Evolutionary conservation across 139 green algal genomes (phyloP).

Genomic region (Chlorella sp.): DNA sequence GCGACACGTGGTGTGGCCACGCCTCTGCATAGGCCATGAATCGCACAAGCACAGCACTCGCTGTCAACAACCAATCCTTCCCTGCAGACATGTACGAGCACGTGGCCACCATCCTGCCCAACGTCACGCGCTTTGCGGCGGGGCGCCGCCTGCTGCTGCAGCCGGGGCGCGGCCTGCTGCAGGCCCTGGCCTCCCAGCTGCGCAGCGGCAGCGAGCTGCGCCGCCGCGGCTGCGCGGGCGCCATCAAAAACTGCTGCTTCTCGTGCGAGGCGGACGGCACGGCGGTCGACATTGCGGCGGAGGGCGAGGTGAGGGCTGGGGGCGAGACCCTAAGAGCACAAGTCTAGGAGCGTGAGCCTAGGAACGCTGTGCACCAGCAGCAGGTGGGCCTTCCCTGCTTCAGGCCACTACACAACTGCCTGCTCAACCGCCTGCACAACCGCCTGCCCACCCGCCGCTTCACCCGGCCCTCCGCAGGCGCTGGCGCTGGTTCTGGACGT

Average conservation of each 20-base stretch:
- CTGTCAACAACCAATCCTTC: not conserved
- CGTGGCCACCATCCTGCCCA: slow-evolving; percentile 75
- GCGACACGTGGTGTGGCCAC: too few relatives aligned
- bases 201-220: slow-evolving; percentile 46
- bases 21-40: too few relatives aligned
- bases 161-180: slow-evolving; percentile 67
- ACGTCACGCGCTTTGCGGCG: slow-evolving; percentile 66
- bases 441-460: not conserved
- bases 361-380: not conserved
- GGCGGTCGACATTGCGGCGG: slow-evolving; percentile 37
- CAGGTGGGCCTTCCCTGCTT: not conserved
- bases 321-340: too few relatives aligned
- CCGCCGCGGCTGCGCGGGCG: slow-evolving; percentile 50
- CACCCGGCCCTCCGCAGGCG: too few relatives aligned
- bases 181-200: slow-evolving; percentile 62
- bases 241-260: slow-evolving; percentile 72
- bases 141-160: slow-evolving; percentile 74
- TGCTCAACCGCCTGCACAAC: too few relatives aligned
- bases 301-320: slow-evolving; percentile 26
- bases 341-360: not conserved
- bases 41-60: too few relatives aligned
- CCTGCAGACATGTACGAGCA: slow-evolving; percentile 68
- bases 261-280: slow-evolving; percentile 57
- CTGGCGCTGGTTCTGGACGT: slow-evolving; percentile 38
- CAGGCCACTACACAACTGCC: too few relatives aligned